Base-by-base conservation (phyloP, 1,284 basidiomycete species). In the Sporisorium exsertum region DNA sequence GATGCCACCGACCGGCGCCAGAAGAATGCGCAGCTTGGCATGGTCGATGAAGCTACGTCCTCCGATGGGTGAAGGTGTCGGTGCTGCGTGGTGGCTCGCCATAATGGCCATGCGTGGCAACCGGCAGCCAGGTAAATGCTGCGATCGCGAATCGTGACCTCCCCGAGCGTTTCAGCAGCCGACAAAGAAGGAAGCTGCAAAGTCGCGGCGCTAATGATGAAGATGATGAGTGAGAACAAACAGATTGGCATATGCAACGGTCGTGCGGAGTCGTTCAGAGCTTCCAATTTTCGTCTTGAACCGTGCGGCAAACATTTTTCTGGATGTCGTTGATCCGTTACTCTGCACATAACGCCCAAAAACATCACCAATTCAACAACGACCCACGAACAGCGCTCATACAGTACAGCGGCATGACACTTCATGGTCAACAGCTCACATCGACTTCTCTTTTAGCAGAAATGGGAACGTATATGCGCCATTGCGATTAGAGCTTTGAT, bases 21-120 rank as follows among this genome's bases (percentile, higher is more conserved):
- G 77, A 15, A 85, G 72, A 40, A 85, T 81, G 47, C 81, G 70
- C 32, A 84, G 62, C 57, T 78, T 80, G 35, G 83, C 81, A 43
- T 79, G 79, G 59, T 72, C 69, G 59, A 66, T 69, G 37, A 77
- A 77, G 57, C 65, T 69, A 22, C 70, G 59, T 26, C 74, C 74
- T 12, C 74, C 74, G 35, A 66, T 72, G 35, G 74, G 74, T 1
- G 65, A 72, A 9, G 74, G 69, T 20, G 74, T 77, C 16, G 74
- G 74, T 18, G 74, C 62, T 24, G 65, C 58, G 1, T 67, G 45
- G 24, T 45, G 53, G 32, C 45, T 26, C 5, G 53, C 51, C 61
- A 70, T 70, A 20, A 13, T 26, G 22, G 27, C n/a, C 13, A 49
- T 32, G 3, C 47, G 10, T 35, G 6, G 37, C 26, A 27, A 20